phyloP scores from a whole-genome alignment of 208 protist species.

The Leishmania guyanensis region DNA sequence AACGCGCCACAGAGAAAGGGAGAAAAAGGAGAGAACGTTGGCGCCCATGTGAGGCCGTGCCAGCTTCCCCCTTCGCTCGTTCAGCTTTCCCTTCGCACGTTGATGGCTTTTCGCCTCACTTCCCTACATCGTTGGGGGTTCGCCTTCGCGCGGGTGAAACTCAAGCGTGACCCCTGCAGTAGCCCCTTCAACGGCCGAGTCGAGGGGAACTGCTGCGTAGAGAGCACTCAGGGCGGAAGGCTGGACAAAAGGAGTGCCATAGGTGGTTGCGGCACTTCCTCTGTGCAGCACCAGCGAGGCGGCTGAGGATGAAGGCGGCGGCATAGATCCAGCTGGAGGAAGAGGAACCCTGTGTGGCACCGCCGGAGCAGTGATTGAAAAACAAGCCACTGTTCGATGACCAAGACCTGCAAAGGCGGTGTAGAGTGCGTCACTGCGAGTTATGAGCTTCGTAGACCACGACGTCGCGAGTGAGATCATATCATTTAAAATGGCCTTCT shows the following conservation, averaged over 20 bases:
- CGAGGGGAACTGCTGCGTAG: too few species aligned
- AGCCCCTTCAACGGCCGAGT: background rate
- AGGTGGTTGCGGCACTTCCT: too few species aligned
- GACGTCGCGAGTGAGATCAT: slow-evolving; percentile 2
- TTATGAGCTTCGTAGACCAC: background rate
- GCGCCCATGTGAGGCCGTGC: background rate
- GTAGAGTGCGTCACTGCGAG: slow-evolving; percentile 3
- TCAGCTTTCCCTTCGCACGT: background rate
- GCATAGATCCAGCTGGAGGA: background rate
- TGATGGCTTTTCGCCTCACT: too few species aligned
- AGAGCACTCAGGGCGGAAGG: background rate
- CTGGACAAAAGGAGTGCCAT: background rate
- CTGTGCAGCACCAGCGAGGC: too few species aligned
- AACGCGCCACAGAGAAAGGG: background rate
- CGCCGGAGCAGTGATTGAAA: background rate
- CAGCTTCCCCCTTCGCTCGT: too few species aligned
- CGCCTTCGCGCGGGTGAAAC: too few species aligned
- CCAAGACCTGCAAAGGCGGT: background rate
- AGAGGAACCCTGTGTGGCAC: background rate
- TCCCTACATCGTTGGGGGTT: background rate
- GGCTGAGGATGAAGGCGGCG: background rate
- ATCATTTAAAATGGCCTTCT: background rate
- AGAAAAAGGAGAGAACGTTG: background rate
- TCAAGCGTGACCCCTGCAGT: too few species aligned
- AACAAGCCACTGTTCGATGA: background rate